Base-by-base conservation (phyloP, 1,139 yeast genomes). In the Zygosaccharomyces pseudobailii region DNA sequence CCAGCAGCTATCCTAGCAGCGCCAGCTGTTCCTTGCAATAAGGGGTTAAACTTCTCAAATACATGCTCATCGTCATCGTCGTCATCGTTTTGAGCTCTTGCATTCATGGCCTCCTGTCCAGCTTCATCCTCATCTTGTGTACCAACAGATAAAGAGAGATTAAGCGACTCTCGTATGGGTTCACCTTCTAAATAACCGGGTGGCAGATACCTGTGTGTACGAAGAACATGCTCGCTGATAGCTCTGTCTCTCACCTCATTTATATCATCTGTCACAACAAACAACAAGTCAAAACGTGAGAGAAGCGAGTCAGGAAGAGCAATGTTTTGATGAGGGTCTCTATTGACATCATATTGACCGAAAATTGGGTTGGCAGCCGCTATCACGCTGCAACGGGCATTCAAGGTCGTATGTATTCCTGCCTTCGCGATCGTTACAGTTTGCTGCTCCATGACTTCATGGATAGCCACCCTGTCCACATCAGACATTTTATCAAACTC, bases 381-480 rank as follows among this genome's bases (percentile, higher is more conserved):
- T 58, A 94, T 80, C 19, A 92, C 98, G 35, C 96, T 86, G 72
- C 98, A 92, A 60, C 99, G 80, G 13, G 99, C 98, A 67, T 92
- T 92, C 59, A 92, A 76, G 5, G 97, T 85, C 1, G 98, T 90
- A 65, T 92, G 97, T 57, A 92, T 92, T 57, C 99, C 99, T 1
- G 98, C 98, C 67, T 92, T 94, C 42, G 98, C 96, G 65, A 92
- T 90, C 1, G 98, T 92, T 27, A 92, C 97, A 0, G 99, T 92
- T 67, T 94, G 99, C 71, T 92, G 98, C 72, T 92, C 98, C 98
- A 92, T 94, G 43, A 92, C 98, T 77, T 92, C 99, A 70, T 92
- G 99, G 62, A 92, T 92, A 1, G 98, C 97, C 45, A 92, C 98
- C 67, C 98, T 79, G 71, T 92, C 99, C 27, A 83, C 79, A 66